Conservation (phyloP, 208 protist genomes). For the Entamoeba dispar region DNA sequence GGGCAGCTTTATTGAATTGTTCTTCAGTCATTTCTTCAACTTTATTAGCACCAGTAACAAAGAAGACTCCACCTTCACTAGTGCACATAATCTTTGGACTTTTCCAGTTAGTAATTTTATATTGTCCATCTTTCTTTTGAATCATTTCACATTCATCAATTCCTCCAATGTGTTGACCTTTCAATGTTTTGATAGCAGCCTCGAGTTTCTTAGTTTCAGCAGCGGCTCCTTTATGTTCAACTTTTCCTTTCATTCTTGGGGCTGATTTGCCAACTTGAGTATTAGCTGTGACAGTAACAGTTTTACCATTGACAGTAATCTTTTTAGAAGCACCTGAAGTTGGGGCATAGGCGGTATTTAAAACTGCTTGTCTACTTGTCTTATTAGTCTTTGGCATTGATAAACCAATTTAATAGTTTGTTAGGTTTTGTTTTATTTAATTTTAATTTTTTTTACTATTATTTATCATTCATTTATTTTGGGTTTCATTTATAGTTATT, state of each 20-base stretch:
- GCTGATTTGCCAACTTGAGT: background rate
- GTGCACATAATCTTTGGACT: background rate
- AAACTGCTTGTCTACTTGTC: background rate
- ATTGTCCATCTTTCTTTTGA: background rate
- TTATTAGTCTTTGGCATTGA: background rate
- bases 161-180: background rate
- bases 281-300: background rate
- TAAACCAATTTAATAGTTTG: background rate
- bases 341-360: background rate
- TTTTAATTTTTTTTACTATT: background rate
- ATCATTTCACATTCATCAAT: background rate
- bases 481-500: no score
- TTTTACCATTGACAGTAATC: background rate
- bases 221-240: background rate
- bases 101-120: background rate
- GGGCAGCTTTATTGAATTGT: background rate
- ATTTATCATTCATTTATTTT: background rate
- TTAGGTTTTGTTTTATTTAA: background rate
- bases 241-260: background rate
- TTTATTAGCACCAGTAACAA: background rate
- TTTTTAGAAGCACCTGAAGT: background rate
- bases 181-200: background rate
- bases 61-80: background rate
- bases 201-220: background rate
- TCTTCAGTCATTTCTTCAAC: background rate